phyloP scores from a whole-genome alignment of 2,329 filamentous ascomycete genomes.

The Neofusicoccum parvum region DNA sequence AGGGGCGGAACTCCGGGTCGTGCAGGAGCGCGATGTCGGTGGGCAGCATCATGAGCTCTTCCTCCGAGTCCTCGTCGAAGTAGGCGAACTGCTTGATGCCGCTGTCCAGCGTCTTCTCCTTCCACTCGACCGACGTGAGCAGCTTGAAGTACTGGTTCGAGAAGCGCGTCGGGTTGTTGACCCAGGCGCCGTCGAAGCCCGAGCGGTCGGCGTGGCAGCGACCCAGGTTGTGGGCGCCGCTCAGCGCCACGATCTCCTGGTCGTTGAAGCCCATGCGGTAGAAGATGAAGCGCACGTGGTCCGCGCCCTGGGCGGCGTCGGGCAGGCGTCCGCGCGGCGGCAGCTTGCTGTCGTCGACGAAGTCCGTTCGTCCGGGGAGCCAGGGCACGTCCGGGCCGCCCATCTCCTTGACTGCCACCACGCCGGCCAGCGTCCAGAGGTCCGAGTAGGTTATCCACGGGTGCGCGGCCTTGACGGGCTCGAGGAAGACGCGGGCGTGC shows the following conservation, averaged over 20 bases:
- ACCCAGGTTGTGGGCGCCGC: conserved; percentile 60
- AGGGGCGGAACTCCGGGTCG: conserved; percentile 56
- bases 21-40: conserved; percentile 62
- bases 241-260: conserved; percentile 61
- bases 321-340: conserved; percentile 61
- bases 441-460: conserved; percentile 68
- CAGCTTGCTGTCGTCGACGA: conserved; percentile 61
- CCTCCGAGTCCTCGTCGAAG: conserved; percentile 58
- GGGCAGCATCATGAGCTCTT: conserved; percentile 67
- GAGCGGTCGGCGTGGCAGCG: conserved; percentile 58
- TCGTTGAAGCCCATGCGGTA: conserved; percentile 64
- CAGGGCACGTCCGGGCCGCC: conserved; percentile 61
- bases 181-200: conserved; percentile 62
- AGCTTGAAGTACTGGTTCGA: conserved; percentile 61
- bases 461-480: conserved; percentile 61
- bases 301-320: conserved; percentile 56
- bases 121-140: conserved; percentile 56
- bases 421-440: conserved; percentile 65
- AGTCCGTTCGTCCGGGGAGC: conserved; percentile 62
- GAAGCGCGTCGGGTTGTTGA: conserved; percentile 61
- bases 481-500: conserved; percentile 64
- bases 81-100: conserved; percentile 62
- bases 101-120: conserved; percentile 54
- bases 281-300: conserved; percentile 60
- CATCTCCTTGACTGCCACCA: conserved; percentile 62